A percentile compares a stretch with the other conserved stretches of the same genome.
Evolutionary conservation across 371 early-diverging fungal species (phyloP).

Genomic region (Mortierella sp.): DNA sequence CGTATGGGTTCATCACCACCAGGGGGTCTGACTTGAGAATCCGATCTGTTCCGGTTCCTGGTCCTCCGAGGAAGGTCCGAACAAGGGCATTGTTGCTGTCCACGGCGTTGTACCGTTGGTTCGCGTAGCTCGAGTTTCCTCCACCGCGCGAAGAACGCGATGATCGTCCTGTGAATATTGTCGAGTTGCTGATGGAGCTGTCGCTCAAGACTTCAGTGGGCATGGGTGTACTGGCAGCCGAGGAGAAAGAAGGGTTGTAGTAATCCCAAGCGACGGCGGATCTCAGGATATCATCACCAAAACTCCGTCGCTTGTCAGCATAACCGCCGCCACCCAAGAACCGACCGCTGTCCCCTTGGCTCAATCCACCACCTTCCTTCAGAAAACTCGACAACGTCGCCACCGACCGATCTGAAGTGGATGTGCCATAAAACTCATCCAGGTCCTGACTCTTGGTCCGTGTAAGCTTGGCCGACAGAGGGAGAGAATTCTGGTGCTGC

Average conservation of each 20-base stretch:
- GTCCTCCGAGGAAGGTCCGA: slow-evolving; percentile 16
- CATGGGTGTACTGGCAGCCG: background rate
- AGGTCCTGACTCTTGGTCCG: background rate
- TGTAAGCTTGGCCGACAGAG: background rate
- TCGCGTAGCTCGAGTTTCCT: slow-evolving; percentile 19
- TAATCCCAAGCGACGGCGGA: slow-evolving; percentile 43
- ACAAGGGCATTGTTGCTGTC: slow-evolving; percentile 21
- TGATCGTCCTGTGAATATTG: background rate
- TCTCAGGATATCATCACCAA: slow-evolving; percentile 22
- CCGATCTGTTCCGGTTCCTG: background rate
- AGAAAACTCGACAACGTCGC: slow-evolving; percentile 13
- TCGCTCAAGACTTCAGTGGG: background rate
- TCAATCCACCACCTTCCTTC: background rate
- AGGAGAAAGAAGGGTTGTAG: background rate
- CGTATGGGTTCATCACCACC: background rate
- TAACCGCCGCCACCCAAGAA: background rate
- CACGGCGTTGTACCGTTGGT: slow-evolving; percentile 33
- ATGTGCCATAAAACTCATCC: background rate
- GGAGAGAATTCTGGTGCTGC: background rate
- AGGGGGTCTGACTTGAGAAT: slow-evolving; percentile 1
- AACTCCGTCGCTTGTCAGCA: background rate
- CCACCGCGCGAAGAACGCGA: background rate
- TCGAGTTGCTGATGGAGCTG: slow-evolving; percentile 5
- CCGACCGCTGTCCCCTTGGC: background rate
- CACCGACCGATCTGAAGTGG: background rate